These are phyloP conservation scores for Clonostachys sp. DNA, from an alignment of 2,329 filamentous ascomycete genomes.

Conservation along the genomic window DNA sequence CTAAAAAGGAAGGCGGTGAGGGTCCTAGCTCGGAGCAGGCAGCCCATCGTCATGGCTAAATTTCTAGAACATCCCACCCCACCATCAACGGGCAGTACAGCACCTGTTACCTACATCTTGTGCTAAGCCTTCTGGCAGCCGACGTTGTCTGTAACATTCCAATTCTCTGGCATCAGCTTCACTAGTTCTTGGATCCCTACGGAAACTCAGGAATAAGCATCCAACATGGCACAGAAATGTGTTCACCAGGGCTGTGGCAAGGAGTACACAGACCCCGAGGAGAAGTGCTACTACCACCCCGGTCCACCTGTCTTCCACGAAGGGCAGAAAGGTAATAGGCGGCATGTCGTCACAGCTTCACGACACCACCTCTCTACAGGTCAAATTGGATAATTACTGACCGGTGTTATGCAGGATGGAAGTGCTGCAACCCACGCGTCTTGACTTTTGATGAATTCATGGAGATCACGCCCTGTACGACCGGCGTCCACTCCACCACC, in stretches of 20 bases:
- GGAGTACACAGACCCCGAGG: constrained; percentile 73
- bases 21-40: not conserved
- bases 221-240: constrained; percentile 73
- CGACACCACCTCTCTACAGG: too few relatives aligned
- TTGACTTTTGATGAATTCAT: constrained; percentile 99
- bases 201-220: not conserved
- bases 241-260: constrained; percentile 97
- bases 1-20: constrained; percentile 28
- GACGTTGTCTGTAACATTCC: too few relatives aligned
- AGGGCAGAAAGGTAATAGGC: constrained; percentile 87
- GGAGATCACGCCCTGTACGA: constrained; percentile 84
- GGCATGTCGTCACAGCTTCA: not conserved
- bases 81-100: constrained; percentile 5
- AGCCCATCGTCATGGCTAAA: constrained; percentile 4
- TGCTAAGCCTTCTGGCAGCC: too few relatives aligned
- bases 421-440: constrained; percentile 96
- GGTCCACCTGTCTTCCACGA: constrained; percentile 95
- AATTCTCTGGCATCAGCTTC: too few relatives aligned
- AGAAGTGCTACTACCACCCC: constrained; percentile 87
- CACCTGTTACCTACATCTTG: too few relatives aligned
- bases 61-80: constrained; percentile 37
- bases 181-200: too few relatives aligned
- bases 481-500: constrained; percentile 85
- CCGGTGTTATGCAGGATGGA: constrained; percentile 68
- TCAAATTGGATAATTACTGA: not conserved